phyloP scores from a whole-genome alignment of 306 rosid genomes.

The Cyclanthera cordifolia region DNA sequence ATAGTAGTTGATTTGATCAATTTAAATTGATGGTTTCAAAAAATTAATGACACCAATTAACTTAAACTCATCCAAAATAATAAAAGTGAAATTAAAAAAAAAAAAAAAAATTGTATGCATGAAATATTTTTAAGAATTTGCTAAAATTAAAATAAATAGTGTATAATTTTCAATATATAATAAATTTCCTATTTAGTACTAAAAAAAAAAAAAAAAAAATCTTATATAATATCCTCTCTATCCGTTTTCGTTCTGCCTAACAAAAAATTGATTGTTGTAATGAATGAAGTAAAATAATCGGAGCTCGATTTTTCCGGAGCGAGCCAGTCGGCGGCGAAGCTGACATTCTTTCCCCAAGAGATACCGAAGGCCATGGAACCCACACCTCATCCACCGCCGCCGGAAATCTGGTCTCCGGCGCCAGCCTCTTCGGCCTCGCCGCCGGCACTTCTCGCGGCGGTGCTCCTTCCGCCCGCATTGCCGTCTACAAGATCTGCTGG shows the following conservation, averaged over 20 bases:
- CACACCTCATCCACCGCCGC: constrained; percentile 42
- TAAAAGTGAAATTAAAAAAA: too few species aligned
- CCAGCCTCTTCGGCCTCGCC: constrained; percentile 30
- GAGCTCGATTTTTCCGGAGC: constrained; percentile 27
- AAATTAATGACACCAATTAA: too few species aligned
- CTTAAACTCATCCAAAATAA: too few species aligned
- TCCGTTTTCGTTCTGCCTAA: background rate
- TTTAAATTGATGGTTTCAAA: too few species aligned
- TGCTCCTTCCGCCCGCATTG: constrained; percentile 37
- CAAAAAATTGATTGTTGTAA: background rate
- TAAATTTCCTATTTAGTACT: too few species aligned
- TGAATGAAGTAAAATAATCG: constrained; percentile 32
- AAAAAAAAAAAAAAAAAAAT: too few species aligned
- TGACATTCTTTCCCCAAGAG: constrained; percentile 25
- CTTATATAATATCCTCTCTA: too few species aligned
- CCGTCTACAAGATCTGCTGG: constrained; percentile 50
- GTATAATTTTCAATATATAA: too few species aligned
- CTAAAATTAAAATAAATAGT: too few species aligned
- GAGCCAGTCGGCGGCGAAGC: background rate
- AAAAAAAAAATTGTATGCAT: too few species aligned
- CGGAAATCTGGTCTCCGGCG: constrained; percentile 19
- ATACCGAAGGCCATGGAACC: constrained; percentile 39
- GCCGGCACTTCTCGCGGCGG: constrained; percentile 44
- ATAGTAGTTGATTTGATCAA: too few species aligned
- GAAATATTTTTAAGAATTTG: too few species aligned